Base-by-base conservation (phyloP, 352 stramenopile species). In the Phytophthora vignae region DNA sequence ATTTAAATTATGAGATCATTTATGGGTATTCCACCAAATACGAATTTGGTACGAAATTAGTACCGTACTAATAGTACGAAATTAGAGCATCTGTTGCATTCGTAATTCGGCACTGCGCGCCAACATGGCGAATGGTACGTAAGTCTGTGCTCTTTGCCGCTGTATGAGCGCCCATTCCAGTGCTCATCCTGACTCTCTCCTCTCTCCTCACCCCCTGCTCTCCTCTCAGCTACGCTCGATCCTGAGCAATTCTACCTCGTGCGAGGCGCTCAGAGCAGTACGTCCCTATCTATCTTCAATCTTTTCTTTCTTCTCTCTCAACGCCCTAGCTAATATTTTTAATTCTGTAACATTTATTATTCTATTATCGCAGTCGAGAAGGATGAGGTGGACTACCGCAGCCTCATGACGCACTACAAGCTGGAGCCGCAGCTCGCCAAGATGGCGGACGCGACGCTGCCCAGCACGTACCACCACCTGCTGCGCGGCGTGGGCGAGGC, bases 381-480 rank as follows among this genome's bases (percentile, higher is more conserved):
- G 22, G 22, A 25, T 73, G 85, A 75, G 19, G 76, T 93, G 49
- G 73, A 92, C 67, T 90, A 83, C 60, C 71, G 67, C 27, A 80
- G 81, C 40, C 70, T 95, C 22, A 87, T 95, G 76, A 78, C 77
- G 36, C 77, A 88, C 62, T 93, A 88, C 69, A 81, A 90, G 49
- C 79, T 95, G 27, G 84, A 94, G 68, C 61, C 77, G 14, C 84
- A 86, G 15, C 59, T 88, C 40, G 60, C 69, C 52, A 91, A 92
- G 70, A 92, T 95, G 81, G 75, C 74, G 3, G 76, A 80, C 29
- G 69, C 79, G 9, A 72, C 81, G 67, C 74, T 95, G 58, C 88
- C 88, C 15, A 81, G 60, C 21, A 90, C 87, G 21, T 94, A 93
- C 73, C 75, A 90, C 36, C 88, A 95, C 58, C 64, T 95, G 8